Percentiles rank a stretch among this genome's conserved stretches.
phyloP scores from a whole-genome alignment of 75 land plant species.

The Chamaecyparis obtusa region DNA sequence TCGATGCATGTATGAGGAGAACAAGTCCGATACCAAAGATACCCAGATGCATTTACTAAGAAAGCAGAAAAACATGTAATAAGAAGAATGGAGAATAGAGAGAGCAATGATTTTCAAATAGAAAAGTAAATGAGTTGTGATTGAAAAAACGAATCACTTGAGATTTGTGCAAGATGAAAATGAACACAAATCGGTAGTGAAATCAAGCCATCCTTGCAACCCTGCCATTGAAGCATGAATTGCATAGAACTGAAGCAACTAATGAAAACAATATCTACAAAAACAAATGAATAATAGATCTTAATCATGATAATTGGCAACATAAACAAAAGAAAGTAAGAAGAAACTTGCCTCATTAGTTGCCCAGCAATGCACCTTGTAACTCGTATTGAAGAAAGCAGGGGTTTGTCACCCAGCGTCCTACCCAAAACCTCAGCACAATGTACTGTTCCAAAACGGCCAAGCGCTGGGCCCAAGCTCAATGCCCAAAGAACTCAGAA shows the following conservation, averaged over 20 bases:
- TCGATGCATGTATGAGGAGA: too few relatives aligned
- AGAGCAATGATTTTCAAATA: too few relatives aligned
- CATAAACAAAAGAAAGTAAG: conserved; percentile 11
- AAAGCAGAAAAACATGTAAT: too few relatives aligned
- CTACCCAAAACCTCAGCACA: conserved; percentile 74
- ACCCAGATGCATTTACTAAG: too few relatives aligned
- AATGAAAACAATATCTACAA: not conserved
- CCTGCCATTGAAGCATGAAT: not conserved
- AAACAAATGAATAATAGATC: not conserved
- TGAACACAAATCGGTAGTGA: not conserved
- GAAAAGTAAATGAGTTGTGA: too few relatives aligned
- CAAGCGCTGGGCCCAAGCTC: conserved; percentile 16
- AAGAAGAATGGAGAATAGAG: too few relatives aligned
- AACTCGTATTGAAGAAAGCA: conserved; percentile 62
- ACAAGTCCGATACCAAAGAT: too few relatives aligned
- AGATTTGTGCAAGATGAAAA: too few relatives aligned
- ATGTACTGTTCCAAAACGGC: conserved; percentile 59
- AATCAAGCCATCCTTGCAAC: not conserved
- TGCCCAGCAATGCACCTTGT: conserved; percentile 71
- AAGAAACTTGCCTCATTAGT: conserved; percentile 90
- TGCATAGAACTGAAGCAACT: not conserved
- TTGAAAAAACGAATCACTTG: too few relatives aligned
- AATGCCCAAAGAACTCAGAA: conserved; percentile 16
- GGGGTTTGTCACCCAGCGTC: conserved; percentile 72
- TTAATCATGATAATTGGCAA: conserved; percentile 2